Evolutionary conservation across 2,329 filamentous ascomycete species (phyloP).

Genomic region (Teratosphaeriaceae sp.): DNA sequence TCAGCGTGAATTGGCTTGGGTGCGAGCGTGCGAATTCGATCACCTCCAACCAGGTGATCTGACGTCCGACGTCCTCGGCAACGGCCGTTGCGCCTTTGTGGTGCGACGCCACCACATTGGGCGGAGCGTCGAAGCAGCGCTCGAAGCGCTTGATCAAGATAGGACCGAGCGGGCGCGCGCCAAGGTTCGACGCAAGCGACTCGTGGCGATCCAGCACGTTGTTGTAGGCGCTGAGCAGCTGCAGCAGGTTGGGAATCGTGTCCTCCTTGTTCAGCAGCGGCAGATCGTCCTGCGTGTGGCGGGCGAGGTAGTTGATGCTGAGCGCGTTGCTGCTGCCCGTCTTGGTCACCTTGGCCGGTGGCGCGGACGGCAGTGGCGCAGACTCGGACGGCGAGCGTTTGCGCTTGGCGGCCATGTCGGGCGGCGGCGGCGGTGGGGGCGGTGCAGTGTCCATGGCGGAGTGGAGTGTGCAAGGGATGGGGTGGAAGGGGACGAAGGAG

Average conservation of each 20-base stretch:
- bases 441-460: conserved; percentile 7
- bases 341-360: conserved; percentile 46
- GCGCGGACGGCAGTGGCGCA: conserved; percentile 25
- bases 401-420: conserved; percentile 35
- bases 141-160: conserved; percentile 83
- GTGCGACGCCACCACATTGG: conserved; percentile 58
- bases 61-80: conserved; percentile 31
- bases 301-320: conserved; percentile 62
- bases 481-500: neutral
- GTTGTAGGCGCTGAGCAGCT: conserved; percentile 73
- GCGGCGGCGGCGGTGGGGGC: neutral
- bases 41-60: conserved; percentile 75
- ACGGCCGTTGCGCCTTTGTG: conserved; percentile 36
- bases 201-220: conserved; percentile 79
- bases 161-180: conserved; percentile 73
- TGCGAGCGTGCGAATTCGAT: conserved; percentile 78
- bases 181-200: conserved; percentile 77
- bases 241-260: conserved; percentile 65
- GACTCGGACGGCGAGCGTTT: conserved; percentile 36
- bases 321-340: conserved; percentile 47
- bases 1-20: conserved; percentile 68
- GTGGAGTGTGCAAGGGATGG: neutral
- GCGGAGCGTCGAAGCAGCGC: conserved; percentile 74
- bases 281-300: conserved; percentile 55
- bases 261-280: conserved; percentile 59